These are phyloP conservation scores for Juncus effusus DNA, from an alignment of 176 grass and related monocot genomes.

Conservation along the genomic window DNA sequence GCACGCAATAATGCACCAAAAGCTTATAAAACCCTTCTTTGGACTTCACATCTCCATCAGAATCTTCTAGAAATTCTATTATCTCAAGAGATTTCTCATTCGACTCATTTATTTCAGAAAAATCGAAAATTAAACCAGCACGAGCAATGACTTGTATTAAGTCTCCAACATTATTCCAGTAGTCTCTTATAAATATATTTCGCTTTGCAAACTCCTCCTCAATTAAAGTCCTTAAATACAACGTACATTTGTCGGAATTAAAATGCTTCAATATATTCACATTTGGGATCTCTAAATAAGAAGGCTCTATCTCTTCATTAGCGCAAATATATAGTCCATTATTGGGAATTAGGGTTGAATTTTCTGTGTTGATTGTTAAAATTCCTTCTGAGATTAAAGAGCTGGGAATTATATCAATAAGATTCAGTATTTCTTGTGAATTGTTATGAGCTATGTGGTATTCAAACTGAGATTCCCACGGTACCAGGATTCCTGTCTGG, in stretches of 20 bases:
- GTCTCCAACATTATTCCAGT: slow-evolving; percentile 63
- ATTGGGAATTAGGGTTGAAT: slow-evolving; percentile 41
- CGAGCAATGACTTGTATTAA: slow-evolving; percentile 65
- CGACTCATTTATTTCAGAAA: slow-evolving; percentile 24
- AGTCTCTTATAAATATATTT: slow-evolving; percentile 76
- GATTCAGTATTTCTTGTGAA: slow-evolving; percentile 39
- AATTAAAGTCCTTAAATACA: slow-evolving; percentile 59
- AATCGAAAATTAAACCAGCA: slow-evolving; percentile 56
- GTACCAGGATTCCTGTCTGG: slow-evolving; percentile 43
- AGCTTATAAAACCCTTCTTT: slow-evolving; percentile 64
- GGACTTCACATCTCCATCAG: slow-evolving; percentile 38
- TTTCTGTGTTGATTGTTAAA: slow-evolving; percentile 59
- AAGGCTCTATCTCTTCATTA: slow-evolving; percentile 63
- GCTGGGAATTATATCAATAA: slow-evolving; percentile 60
- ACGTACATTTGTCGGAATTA: slow-evolving; percentile 44
- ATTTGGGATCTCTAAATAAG: slow-evolving; percentile 61
- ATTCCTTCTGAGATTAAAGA: slow-evolving; percentile 55
- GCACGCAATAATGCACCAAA: slow-evolving; percentile 63
- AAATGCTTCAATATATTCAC: slow-evolving; percentile 62
- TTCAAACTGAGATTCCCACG: slow-evolving; percentile 88
- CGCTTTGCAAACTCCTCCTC: slow-evolving; percentile 73
- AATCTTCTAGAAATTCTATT: slow-evolving; percentile 36
- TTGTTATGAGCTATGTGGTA: slow-evolving; percentile 72
- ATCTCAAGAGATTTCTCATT: slow-evolving; percentile 23
- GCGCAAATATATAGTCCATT: slow-evolving; percentile 62